Evolutionary conservation across 192 early-diverging fungal genomes (phyloP), one percentile per base, ranked within the genome.

Genomic region (Chytriomyces sp.): DNA sequence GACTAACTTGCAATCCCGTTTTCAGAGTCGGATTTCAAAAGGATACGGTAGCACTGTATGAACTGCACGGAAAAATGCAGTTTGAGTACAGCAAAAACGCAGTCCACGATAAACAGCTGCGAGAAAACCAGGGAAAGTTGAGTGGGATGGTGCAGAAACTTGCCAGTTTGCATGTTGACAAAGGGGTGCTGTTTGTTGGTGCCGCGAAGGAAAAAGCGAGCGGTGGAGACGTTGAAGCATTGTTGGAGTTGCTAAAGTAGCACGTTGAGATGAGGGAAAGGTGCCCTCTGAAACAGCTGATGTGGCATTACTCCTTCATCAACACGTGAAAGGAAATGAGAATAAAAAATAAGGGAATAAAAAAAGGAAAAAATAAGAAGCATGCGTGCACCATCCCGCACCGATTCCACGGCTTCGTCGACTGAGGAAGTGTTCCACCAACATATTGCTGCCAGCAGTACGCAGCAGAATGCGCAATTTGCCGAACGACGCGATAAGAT

Each of bases 401-500:
- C 53, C 13, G 53, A 57, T 20, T 57, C 53, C 16, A 57, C 53
- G 53, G 53, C 53, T 0, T 57, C 53, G 53, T 57, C 53, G 53
- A 57, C 16, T 20, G 53, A 57, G 16, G 53, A 57, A 20, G 16
- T 20, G 53, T 20, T 57, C 20, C 16, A n/a, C 16, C 13, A 57
- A 1, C 13, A 20, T n/a, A 57, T 20, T 20, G 59, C 61, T 11
- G 23, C 44, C 24, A 10, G 45, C 28, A n/a, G 43, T 10, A 28
- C 11, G 28, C 64, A 8, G 24, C 74, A 80, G 66, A 75, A 81
- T 48, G 73, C 69, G 7, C 75, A 90, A 50, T 97, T 92, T 83
- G 89, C 90, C 4, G 90, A 94, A 72, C 93, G 91, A 75, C 91
- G 92, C 76, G 88, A 86, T 35, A 83, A 87, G 44, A 84, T 97